phyloP scores from a whole-genome alignment of 805 yeast species.

The Metschnikowia proteae region DNA sequence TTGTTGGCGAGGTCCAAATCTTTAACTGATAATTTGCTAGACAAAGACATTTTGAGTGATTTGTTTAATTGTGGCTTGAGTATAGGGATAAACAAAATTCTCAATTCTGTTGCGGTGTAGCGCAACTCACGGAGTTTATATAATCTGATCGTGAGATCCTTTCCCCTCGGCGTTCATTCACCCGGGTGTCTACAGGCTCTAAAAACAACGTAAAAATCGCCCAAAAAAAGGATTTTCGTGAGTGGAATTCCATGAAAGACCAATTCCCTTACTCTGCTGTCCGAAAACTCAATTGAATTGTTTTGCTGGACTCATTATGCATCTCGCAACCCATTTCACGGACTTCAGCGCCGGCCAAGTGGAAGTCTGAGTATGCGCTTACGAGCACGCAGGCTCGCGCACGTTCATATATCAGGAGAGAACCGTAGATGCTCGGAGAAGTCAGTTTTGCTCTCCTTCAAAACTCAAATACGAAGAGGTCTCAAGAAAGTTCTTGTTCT shows the following conservation, averaged over 20 bases:
- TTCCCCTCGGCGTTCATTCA: conserved; percentile 6
- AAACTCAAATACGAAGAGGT: background rate
- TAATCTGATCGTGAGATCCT: conserved; percentile 2
- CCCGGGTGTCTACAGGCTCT: background rate
- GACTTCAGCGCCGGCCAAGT: background rate
- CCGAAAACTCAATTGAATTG: too few species aligned
- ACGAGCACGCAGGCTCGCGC: conserved; percentile 1
- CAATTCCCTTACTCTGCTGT: too few species aligned
- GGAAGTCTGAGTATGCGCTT: conserved; percentile 4
- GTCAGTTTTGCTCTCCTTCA: background rate
- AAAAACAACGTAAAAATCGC: background rate
- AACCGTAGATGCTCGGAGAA: background rate
- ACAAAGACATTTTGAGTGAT: conserved; percentile 68
- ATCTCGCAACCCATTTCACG: background rate
- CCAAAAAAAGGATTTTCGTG: background rate
- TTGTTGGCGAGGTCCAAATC: conserved; percentile 84
- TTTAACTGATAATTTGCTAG: conserved; percentile 88
- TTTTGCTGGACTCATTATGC: background rate
- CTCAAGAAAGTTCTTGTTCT: too few species aligned
- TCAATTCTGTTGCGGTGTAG: background rate
- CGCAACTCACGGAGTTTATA: conserved; percentile 5
- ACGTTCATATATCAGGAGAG: background rate
- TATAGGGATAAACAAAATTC: conserved; percentile 4
- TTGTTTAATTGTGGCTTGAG: conserved; percentile 11
- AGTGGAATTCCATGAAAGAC: too few species aligned